These are phyloP conservation scores for Penicillium sp. DNA, from an alignment of 2,329 filamentous ascomycete species.

Conservation along the genomic window DNA sequence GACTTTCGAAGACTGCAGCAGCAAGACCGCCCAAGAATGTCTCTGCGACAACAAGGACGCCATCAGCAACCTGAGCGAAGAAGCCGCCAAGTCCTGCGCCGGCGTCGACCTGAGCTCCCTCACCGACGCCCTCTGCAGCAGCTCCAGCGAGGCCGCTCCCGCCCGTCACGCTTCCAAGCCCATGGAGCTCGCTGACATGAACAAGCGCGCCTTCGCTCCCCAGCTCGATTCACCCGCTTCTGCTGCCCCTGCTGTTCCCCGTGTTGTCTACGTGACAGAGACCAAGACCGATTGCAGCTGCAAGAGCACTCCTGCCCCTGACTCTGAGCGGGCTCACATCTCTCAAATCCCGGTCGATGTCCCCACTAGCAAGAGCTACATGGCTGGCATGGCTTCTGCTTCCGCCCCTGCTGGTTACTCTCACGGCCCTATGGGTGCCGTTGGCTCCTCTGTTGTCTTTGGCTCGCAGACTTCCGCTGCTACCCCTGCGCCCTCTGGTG, in stretches of 20 bases:
- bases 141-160: slow-evolving; percentile 1
- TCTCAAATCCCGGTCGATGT: slow-evolving; percentile 25
- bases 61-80: slow-evolving; percentile 5
- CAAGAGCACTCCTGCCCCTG: slow-evolving; percentile 10
- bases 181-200: slow-evolving; percentile 15
- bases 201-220: slow-evolving; percentile 17
- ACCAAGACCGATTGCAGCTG: slow-evolving; percentile 23
- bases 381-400: slow-evolving; percentile 9
- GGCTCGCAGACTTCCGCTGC: slow-evolving; percentile 12
- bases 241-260: slow-evolving; percentile 3
- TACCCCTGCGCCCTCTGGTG: slow-evolving; percentile 20
- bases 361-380: slow-evolving; percentile 14
- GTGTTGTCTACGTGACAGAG: slow-evolving; percentile 24
- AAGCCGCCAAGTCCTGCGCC: slow-evolving; percentile 6
- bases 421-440: slow-evolving; percentile 9
- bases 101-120: slow-evolving; percentile 12
- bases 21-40: slow-evolving; percentile 14
- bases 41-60: slow-evolving; percentile 21
- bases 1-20: slow-evolving; percentile 9
- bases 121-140: slow-evolving; percentile 4
- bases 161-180: slow-evolving; percentile 21
- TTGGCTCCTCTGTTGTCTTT: slow-evolving; percentile 17
- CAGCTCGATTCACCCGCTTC: not conserved
- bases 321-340: slow-evolving; percentile 6
- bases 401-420: slow-evolving; percentile 9